These are phyloP conservation scores for Pleurotus citrinopileatus DNA, from an alignment of 768 basidiomycete genomes.

Conservation along the genomic window DNA sequence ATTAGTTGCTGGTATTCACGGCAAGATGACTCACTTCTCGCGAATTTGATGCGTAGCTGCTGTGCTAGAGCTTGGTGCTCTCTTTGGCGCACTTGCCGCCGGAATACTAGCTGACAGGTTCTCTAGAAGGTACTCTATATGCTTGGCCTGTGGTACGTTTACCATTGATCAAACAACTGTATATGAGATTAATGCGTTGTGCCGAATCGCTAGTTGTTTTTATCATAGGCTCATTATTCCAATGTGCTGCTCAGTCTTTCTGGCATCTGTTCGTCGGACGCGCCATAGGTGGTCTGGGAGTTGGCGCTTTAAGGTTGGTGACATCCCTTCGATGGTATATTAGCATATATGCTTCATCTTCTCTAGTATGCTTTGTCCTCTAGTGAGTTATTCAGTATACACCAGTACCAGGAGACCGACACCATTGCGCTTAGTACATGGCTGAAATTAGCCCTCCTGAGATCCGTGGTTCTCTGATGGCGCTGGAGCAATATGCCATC, in stretches of 20 bases:
- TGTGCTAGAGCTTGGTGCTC: constrained; percentile 71
- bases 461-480: constrained; percentile 73
- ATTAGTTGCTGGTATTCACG: background rate
- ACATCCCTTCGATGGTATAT: background rate
- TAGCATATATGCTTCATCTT: background rate
- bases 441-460: constrained; percentile 84
- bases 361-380: constrained; percentile 6
- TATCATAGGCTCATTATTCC: constrained; percentile 68
- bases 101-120: constrained; percentile 68
- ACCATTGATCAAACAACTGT: no score
- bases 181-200: background rate
- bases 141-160: constrained; percentile 60
- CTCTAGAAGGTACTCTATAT: constrained; percentile 67
- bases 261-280: constrained; percentile 64
- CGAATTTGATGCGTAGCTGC: constrained; percentile 49
- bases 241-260: constrained; percentile 57
- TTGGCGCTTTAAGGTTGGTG: constrained; percentile 67
- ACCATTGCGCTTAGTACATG: constrained; percentile 75
- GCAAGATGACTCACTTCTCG: no score
- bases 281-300: constrained; percentile 74
- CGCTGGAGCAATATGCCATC: constrained; percentile 79
- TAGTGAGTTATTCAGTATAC: background rate
- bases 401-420: no score
- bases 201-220: constrained; percentile 50
- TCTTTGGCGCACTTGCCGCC: constrained; percentile 68